A percentile compares a stretch with the other conserved stretches of the same genome.
Evolutionary conservation across 2,329 filamentous ascomycete genomes (phyloP).

Genomic region (Botrytis tulipae): DNA sequence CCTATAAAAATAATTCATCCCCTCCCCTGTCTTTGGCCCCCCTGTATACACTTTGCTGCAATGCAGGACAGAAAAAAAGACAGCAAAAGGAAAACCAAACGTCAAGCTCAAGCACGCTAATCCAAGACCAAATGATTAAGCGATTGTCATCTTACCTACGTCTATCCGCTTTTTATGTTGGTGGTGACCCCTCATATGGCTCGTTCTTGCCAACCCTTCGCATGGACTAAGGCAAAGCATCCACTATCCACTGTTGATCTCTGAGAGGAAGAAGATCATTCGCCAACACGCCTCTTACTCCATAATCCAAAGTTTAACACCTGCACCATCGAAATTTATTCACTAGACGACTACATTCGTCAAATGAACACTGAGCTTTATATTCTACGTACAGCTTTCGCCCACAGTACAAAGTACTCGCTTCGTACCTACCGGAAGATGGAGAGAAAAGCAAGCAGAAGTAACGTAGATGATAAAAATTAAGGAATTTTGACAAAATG

Average conservation of each 20-base stretch:
- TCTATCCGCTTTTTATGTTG: not conserved
- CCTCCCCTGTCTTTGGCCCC: not conserved
- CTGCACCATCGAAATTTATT: slow-evolving; percentile 4
- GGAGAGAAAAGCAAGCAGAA: not conserved
- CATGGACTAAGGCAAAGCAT: slow-evolving; percentile 10
- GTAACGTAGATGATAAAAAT: not conserved
- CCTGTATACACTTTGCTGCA: not conserved
- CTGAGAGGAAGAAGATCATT: not conserved
- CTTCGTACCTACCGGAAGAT: not conserved
- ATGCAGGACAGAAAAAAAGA: slow-evolving; percentile 10
- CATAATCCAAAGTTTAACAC: slow-evolving; percentile 5
- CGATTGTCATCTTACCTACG: not conserved
- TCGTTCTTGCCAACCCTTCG: not conserved
- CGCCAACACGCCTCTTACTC: not conserved
- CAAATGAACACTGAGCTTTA: not conserved
- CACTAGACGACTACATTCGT: slow-evolving; percentile 3
- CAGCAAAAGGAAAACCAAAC: not conserved
- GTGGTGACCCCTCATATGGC: slow-evolving; percentile 5
- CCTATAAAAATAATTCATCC: not conserved
- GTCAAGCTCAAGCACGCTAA: slow-evolving; percentile 11
- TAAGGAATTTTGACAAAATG: not conserved
- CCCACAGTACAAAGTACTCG: not conserved
- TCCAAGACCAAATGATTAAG: slow-evolving; percentile 3
- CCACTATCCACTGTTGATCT: slow-evolving; percentile 9
- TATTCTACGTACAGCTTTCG: not conserved